Evolutionary conservation across 129 eudicot species (phyloP).

Genomic region (Pseudognaphalium luteoalbum): DNA sequence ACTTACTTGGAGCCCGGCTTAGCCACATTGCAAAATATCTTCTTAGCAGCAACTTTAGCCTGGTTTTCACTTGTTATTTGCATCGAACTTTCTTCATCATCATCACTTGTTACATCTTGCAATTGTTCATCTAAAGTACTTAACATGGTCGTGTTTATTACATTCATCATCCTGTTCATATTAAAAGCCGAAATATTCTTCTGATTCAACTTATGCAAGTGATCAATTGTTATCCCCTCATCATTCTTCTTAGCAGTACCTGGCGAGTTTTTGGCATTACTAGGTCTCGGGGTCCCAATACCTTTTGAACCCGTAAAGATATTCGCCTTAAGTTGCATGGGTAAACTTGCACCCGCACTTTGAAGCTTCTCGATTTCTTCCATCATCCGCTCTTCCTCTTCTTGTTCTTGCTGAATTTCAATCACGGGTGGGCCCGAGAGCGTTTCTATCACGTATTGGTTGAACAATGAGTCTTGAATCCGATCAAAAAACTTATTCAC

Average conservation of each 20-base stretch:
- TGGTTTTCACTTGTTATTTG: slow-evolving; percentile 65
- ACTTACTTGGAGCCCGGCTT: slow-evolving; percentile 74
- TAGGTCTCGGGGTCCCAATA: slow-evolving; percentile 40
- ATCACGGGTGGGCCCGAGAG: slow-evolving; percentile 42
- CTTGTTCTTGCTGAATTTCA: slow-evolving; percentile 35
- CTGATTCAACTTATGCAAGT: slow-evolving; percentile 61
- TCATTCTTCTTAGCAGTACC: slow-evolving; percentile 31
- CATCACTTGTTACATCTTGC: slow-evolving; percentile 37
- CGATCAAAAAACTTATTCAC: slow-evolving; percentile 53
- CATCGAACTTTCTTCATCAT: slow-evolving; percentile 49
- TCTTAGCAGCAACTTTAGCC: slow-evolving; percentile 79
- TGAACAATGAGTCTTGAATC: slow-evolving; percentile 52
- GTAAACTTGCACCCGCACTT: slow-evolving; percentile 44
- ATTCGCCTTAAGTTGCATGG: slow-evolving; percentile 53
- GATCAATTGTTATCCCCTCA: slow-evolving; percentile 56
- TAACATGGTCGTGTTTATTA: slow-evolving; percentile 48
- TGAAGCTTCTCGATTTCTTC: slow-evolving; percentile 48
- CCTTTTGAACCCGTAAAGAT: slow-evolving; percentile 35
- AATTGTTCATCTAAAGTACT: slow-evolving; percentile 62
- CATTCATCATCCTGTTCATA: slow-evolving; percentile 63
- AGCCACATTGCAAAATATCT: slow-evolving; percentile 71
- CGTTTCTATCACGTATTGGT: slow-evolving; percentile 47
- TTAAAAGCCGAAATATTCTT: slow-evolving; percentile 76
- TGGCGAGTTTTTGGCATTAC: slow-evolving; percentile 5
- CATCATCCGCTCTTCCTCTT: slow-evolving; percentile 36